These are phyloP conservation scores for Lyophyllum decastes DNA, from an alignment of 768 basidiomycete species.

Conservation along the genomic window DNA sequence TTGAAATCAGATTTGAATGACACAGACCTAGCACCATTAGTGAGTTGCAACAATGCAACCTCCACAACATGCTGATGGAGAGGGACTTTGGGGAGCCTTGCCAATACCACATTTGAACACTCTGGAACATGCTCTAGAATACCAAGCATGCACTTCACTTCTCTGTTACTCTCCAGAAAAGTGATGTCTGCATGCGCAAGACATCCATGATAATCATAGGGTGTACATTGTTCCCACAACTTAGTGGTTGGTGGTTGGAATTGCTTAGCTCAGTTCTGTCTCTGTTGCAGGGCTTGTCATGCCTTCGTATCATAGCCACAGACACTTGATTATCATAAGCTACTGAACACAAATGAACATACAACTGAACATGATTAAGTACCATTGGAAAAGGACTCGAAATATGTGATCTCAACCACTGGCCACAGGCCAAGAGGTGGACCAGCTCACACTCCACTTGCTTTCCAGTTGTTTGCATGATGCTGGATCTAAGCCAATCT, in stretches of 20 bases:
- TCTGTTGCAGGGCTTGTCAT: not conserved
- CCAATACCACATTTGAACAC: constrained; percentile 21
- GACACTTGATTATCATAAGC: not conserved
- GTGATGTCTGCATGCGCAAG: constrained; percentile 36
- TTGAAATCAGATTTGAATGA: too few relatives aligned
- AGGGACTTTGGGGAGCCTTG: constrained; percentile 26
- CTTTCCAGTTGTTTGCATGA: not conserved
- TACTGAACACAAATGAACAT: not conserved
- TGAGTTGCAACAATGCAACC: constrained; percentile 8
- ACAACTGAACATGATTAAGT: not conserved
- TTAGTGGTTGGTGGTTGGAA: not conserved
- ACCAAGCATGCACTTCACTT: constrained; percentile 24
- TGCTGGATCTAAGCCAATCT: not conserved
- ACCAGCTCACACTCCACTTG: not conserved
- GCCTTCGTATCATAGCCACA: not conserved
- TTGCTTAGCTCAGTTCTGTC: not conserved
- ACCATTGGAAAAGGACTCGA: not conserved
- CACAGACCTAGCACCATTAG: constrained; percentile 13
- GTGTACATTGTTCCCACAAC: not conserved
- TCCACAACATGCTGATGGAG: constrained; percentile 31
- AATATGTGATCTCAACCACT: not conserved
- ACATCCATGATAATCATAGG: constrained; percentile 29
- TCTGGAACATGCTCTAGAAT: constrained; percentile 26
- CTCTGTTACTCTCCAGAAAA: constrained; percentile 3
- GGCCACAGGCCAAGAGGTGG: not conserved